Evolutionary conservation across 352 stramenopile genomes (phyloP).

Genomic region (Pythium dissotocum): DNA sequence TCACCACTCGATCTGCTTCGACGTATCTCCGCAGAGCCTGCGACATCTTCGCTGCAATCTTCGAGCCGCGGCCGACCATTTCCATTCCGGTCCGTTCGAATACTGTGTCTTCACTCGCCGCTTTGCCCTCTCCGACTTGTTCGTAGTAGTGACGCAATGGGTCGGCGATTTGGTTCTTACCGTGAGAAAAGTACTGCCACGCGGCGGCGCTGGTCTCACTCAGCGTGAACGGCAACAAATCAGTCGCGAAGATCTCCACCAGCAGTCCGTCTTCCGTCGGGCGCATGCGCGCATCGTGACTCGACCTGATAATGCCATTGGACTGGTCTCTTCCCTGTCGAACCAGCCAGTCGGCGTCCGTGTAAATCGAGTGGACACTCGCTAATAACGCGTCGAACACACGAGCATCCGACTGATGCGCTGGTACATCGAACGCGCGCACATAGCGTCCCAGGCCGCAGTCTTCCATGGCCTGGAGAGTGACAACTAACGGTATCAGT

Average conservation of each 20-base stretch:
- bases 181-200: conserved; percentile 17
- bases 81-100: conserved; percentile 50
- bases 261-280: conserved; percentile 6
- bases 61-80: conserved; percentile 34
- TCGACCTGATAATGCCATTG: too few relatives aligned
- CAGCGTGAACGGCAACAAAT: conserved; percentile 15
- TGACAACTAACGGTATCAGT: too few relatives aligned
- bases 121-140: conserved; percentile 3
- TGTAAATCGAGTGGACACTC: conserved; percentile 6
- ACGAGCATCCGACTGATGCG: background rate
- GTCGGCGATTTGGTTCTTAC: conserved; percentile 12
- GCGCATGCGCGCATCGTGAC: conserved; percentile 1
- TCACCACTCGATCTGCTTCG: conserved; percentile 35
- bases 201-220: conserved; percentile 9
- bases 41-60: conserved; percentile 35
- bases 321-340: too few relatives aligned
- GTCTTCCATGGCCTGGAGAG: background rate
- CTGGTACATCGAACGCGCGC: too few relatives aligned
- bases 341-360: conserved; percentile 1
- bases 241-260: conserved; percentile 14
- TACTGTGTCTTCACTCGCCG: conserved; percentile 37
- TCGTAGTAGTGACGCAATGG: conserved; percentile 14
- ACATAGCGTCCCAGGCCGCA: background rate
- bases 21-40: conserved; percentile 42
- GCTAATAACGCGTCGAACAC: conserved; percentile 1